Evolutionary conservation across 176 grass and related monocot genomes (phyloP), one percentile per base, ranked within the genome.

Genomic region (Eragrostis nindensis): DNA sequence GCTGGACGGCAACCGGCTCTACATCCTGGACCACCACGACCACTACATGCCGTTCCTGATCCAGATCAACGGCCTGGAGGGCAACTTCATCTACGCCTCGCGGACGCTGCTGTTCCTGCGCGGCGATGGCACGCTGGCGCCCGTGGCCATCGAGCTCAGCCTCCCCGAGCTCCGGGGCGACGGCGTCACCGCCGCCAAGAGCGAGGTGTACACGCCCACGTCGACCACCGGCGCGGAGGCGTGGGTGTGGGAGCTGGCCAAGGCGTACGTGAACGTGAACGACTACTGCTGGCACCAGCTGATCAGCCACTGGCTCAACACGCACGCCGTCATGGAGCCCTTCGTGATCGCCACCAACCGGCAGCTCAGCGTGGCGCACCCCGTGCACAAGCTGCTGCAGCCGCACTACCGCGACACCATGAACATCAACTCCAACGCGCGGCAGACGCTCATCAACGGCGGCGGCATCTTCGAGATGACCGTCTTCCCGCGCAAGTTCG

Each of bases 11-110:
- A 86, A 90, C 66, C 80, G 62, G 62, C 54, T 92, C 25, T 96
- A 84, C 76, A 92, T 96, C 41, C 68, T 96, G 30, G 90, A 96
- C 68, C 90, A 96, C 81, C 90, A 96, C 36, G 93, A 96, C 38
- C 25, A 84, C 25, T 79, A 88, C 74, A 90, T 96, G 61, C 93
- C 93, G 2, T 92, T 73, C 66, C 52, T 96, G 15, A 24, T 66
- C 0, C 42, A 84, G 1, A 39, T 96, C 25, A 96, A 96, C 70
- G 63, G 46, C 3, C 56, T 82, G 0, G 2, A 32, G 0, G 63
- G 16, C 55, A 77, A 70, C 46, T 92, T 83, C 72, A 83, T 90
- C n/a, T 96, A 96, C 21, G 93, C 93, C 16, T 78, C 87, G 5
- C 64, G 90, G 61, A 90, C 90, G 17, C 48, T 95, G 0, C 16